A percentile compares a stretch with the other conserved stretches of the same genome.
These are phyloP conservation scores for Collybiopsis luxurians DNA, from an alignment of 768 basidiomycete genomes.

Conservation along the genomic window DNA sequence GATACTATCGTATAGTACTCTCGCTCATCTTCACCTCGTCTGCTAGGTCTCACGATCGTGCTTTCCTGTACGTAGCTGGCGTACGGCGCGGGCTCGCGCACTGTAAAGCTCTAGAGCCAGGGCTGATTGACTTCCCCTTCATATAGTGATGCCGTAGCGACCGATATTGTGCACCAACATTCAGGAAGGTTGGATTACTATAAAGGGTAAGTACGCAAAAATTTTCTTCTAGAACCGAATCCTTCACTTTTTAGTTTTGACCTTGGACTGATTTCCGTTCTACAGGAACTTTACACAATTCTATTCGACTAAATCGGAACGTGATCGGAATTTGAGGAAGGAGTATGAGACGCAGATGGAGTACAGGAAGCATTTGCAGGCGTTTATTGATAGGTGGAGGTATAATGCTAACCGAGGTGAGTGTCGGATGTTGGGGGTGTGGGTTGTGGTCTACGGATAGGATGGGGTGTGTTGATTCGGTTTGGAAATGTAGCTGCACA, in stretches of 20 bases:
- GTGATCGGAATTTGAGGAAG: slow-evolving; percentile 85
- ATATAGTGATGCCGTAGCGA: slow-evolving; percentile 86
- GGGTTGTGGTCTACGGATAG: no score
- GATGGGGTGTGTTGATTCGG: no score
- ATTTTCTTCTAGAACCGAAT: background rate
- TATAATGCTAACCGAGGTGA: slow-evolving; percentile 92
- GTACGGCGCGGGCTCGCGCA: no score
- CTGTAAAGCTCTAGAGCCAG: no score
- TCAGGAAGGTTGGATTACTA: slow-evolving; percentile 93
- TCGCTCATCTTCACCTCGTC: no score
- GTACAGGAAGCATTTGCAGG: slow-evolving; percentile 92
- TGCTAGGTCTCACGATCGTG: slow-evolving; percentile 96
- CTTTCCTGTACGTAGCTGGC: slow-evolving; percentile 67
- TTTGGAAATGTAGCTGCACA: slow-evolving; percentile 85
- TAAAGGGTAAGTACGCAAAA: slow-evolving; percentile 63
- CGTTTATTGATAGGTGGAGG: slow-evolving; percentile 97
- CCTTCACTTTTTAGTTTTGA: background rate
- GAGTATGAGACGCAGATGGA: slow-evolving; percentile 97
- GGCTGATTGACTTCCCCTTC: no score
- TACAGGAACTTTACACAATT: slow-evolving; percentile 94
- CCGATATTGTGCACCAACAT: slow-evolving; percentile 97
- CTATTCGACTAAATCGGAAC: slow-evolving; percentile 97
- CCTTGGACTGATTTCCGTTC: no score
- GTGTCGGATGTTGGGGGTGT: no score
- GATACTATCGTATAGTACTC: no score